These are phyloP conservation scores for Tetradesmus lagerheimii DNA, from an alignment of 139 green algal genomes.

Conservation along the genomic window DNA sequence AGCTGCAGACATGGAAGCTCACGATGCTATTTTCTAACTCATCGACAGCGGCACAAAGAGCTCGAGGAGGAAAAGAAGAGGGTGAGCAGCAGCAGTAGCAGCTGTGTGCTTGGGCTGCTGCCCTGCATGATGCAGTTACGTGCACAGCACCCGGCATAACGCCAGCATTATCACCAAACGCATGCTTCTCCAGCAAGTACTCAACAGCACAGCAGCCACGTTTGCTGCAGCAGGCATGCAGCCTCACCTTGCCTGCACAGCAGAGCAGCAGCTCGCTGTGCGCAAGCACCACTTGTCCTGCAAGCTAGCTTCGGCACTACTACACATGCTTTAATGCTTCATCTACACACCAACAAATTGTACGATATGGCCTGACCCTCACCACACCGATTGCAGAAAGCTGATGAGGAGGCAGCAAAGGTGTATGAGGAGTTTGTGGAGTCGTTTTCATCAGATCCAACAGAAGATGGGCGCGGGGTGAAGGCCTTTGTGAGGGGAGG, in stretches of 20 bases:
- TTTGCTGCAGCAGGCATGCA: background rate
- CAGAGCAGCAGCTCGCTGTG: background rate
- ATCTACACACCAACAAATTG: too few species aligned
- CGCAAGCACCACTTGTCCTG: background rate
- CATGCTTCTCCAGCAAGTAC: too few species aligned
- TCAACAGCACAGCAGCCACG: background rate
- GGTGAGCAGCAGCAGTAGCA: conserved; percentile 54
- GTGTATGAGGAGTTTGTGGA: conserved; percentile 96
- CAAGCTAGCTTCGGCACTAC: background rate
- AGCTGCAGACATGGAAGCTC: background rate
- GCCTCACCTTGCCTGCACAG: background rate
- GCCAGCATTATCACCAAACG: background rate
- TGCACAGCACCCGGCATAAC: too few species aligned
- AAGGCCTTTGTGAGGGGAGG: conserved; percentile 76
- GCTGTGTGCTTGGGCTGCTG: background rate
- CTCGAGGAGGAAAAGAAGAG: conserved; percentile 88
- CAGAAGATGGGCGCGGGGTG: background rate
- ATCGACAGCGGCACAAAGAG: conserved; percentile 88
- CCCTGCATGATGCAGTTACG: background rate
- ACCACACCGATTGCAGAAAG: conserved; percentile 63
- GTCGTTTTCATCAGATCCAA: conserved; percentile 77
- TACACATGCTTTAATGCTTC: background rate
- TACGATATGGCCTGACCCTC: too few species aligned
- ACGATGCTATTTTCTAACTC: background rate
- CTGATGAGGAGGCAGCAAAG: conserved; percentile 85